A percentile compares a stretch with the other conserved stretches of the same genome.
phyloP scores from a whole-genome alignment of 441 rosid genomes.

The Erodium chrysanthum region DNA sequence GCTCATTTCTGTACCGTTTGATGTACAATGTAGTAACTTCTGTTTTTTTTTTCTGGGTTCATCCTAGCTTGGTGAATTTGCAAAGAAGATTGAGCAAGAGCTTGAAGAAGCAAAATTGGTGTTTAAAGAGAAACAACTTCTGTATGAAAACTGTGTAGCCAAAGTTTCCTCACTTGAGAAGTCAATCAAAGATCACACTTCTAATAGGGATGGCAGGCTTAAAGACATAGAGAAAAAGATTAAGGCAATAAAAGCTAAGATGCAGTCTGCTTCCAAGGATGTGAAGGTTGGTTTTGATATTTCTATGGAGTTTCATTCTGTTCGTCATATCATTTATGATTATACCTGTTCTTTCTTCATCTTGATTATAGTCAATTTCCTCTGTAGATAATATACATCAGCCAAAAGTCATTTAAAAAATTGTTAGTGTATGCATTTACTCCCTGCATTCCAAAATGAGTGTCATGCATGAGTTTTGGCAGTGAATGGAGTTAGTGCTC shows the following conservation, averaged over 20 bases:
- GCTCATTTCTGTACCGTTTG: conserved; percentile 3
- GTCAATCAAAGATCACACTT: conserved; percentile 77
- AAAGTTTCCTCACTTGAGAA: conserved; percentile 58
- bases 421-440: background rate
- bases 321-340: background rate
- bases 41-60: conserved; percentile 13
- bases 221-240: conserved; percentile 64
- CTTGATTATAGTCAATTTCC: background rate
- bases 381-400: background rate
- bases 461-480: background rate
- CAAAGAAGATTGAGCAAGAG: conserved; percentile 74
- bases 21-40: background rate
- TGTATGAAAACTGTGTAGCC: conserved; percentile 45
- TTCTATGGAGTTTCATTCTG: conserved; percentile 4
- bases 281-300: conserved; percentile 53
- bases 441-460: background rate
- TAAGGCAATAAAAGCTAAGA: conserved; percentile 59
- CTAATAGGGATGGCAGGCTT: conserved; percentile 74
- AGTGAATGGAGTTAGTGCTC: background rate
- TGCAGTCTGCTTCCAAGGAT: conserved; percentile 73
- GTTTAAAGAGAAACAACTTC: conserved; percentile 53
- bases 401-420: background rate
- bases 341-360: background rate
- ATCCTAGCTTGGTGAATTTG: conserved; percentile 72
- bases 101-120: conserved; percentile 60